Conservation (phyloP, 768 basidiomycete genomes). For the Inosperma sp. region DNA sequence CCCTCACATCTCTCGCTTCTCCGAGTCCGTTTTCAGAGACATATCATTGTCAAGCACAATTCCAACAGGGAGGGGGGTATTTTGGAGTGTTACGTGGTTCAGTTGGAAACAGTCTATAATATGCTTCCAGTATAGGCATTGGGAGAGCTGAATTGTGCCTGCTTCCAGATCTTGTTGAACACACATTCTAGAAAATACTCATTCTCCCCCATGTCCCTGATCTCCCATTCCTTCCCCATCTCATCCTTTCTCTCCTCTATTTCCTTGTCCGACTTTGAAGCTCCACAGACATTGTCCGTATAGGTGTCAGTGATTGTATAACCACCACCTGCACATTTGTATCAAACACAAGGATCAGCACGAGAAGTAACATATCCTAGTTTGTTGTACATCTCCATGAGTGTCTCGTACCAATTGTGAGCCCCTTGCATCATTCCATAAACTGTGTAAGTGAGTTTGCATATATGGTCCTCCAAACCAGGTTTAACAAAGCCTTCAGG, state of each 20-base stretch:
- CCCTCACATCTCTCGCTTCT: not conserved
- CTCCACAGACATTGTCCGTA: too few relatives aligned
- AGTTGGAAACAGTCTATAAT: not conserved
- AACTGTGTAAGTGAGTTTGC: not conserved
- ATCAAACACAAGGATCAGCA: not conserved
- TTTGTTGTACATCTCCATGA: not conserved
- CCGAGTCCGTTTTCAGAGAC: not conserved
- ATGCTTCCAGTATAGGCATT: too few relatives aligned
- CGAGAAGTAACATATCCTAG: not conserved
- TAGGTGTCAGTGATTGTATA: not conserved
- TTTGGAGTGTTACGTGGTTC: not conserved
- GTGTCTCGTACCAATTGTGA: not conserved
- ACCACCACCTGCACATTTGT: not conserved
- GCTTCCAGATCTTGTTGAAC: conserved; percentile 14
- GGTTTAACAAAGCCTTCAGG: not conserved
- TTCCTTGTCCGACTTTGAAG: not conserved
- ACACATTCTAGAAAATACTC: not conserved
- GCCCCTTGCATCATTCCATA: not conserved
- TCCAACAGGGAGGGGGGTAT: not conserved
- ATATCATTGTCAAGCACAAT: not conserved
- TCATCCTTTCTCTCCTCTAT: not conserved
- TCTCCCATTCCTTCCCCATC: not conserved
- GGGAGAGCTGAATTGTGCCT: too few relatives aligned
- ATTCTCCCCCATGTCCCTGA: not conserved
- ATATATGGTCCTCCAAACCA: not conserved